A percentile compares a stretch with the other conserved stretches of the same genome.
Evolutionary conservation across 73 alveolate genomes (phyloP).

Genomic region (Tetrahymena elliotti): DNA sequence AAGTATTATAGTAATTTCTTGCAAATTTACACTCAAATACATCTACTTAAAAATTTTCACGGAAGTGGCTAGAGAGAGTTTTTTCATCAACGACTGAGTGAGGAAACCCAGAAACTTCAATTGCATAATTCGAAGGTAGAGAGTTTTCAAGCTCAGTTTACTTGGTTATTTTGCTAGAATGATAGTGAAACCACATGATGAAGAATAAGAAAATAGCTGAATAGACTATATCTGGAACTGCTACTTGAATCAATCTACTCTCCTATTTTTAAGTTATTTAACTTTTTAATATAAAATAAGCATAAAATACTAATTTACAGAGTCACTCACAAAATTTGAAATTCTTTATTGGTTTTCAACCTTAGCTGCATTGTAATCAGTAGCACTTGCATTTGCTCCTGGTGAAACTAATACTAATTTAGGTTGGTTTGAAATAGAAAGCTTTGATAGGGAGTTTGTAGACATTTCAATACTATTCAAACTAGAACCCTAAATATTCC

Average conservation of each 20-base stretch:
- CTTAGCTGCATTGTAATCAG: neutral
- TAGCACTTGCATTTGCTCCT: neutral
- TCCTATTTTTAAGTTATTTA: neutral
- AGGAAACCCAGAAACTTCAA: neutral
- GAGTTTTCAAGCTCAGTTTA: neutral
- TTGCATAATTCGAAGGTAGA: neutral
- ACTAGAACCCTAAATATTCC: neutral
- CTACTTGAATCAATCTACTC: neutral
- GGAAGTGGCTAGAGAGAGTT: neutral
- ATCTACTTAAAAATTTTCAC: neutral
- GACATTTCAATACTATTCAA: neutral
- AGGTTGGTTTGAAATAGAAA: neutral
- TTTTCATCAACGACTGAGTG: neutral
- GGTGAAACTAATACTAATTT: neutral
- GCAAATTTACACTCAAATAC: neutral
- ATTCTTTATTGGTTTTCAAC: neutral
- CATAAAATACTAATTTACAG: neutral
- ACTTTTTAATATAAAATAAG: neutral
- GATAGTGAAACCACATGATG: neutral
- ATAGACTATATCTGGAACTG: neutral
- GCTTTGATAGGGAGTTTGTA: neutral
- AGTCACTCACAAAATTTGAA: neutral
- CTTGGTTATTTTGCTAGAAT: neutral
- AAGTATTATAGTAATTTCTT: neutral
- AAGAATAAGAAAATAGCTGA: neutral